Evolutionary conservation across 202 grass and related monocot genomes (phyloP), one percentile per base, ranked within the genome.

Genomic region (Panicum hallii): DNA sequence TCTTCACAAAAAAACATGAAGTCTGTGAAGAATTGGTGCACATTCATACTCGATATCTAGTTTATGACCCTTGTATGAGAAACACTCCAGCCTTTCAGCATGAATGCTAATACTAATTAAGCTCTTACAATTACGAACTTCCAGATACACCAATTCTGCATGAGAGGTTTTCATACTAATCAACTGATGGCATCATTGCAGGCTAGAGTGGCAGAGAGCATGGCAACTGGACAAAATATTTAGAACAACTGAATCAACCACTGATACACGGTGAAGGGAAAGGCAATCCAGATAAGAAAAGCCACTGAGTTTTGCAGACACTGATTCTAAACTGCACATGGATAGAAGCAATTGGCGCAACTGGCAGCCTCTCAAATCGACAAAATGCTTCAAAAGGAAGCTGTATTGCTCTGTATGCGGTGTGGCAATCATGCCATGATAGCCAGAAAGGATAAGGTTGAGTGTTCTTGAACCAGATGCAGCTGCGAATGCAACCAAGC

Each of bases 401-500:
- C 13, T 17, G 52, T 84, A 84, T 44, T 13, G 57, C 46, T 28
- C 45, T 62, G 30, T 14, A 65, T 16, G 44, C 12, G 7, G 43
- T 71, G 6, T 14, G 11, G 23, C 5, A 14, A 5, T 4, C 77
- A 41, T 44, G 2, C 4, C 49, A 81, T 70, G 49, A 15, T 57
- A 6, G 2, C 42, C 34, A 67, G n/a, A 8, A 26, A 64, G 45
- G 61, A 19, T 16, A 67, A 84, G 5, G 1, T 36, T 44, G 60
- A 84, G n/a, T 10, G 0, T 32, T 67, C 67, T 36, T 14, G 62
- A 52, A 76, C 22, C 8, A 15, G 61, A 73, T 76, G 71, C 17
- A 54, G n/a, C n/a, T 44, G 82, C 71, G 32, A 84, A 76, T 12
- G 15, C 9, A 45, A 76, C 26, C 82, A 72, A 84, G 15, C 7